Conservation (phyloP, 2,329 filamentous ascomycete species). For the Sordariomycetes sp. region DNA sequence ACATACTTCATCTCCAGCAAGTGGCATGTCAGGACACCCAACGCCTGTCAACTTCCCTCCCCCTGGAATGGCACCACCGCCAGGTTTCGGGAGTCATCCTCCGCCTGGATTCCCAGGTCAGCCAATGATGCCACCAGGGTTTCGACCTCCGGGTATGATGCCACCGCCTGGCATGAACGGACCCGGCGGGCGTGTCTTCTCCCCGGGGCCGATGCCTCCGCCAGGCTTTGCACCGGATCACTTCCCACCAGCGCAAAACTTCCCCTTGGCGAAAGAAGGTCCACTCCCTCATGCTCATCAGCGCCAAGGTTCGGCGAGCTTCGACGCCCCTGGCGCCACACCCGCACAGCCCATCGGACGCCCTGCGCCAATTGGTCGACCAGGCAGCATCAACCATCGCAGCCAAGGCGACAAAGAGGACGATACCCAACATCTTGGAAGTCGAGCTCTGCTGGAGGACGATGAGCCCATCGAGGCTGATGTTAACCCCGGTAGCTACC, state of each 20-base stretch:
- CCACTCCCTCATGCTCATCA: constrained; percentile 42
- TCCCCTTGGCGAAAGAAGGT: constrained; percentile 20
- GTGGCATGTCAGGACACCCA: constrained; percentile 18
- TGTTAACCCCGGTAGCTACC: constrained; percentile 19
- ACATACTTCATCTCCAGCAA: constrained; percentile 49
- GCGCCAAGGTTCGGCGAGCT: constrained; percentile 64
- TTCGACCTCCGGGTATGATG: constrained; percentile 33
- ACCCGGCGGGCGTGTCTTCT: constrained; percentile 32
- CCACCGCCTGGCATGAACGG: constrained; percentile 42
- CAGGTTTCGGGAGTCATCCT: constrained; percentile 40
- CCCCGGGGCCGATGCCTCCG: constrained; percentile 24
- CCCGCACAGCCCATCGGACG: constrained; percentile 67
- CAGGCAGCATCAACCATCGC: constrained; percentile 59
- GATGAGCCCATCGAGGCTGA: constrained; percentile 42
- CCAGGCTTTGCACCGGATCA: constrained; percentile 25
- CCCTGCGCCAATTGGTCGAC: constrained; percentile 80
- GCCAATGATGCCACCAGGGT: constrained; percentile 34
- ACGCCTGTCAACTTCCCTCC: constrained; percentile 44
- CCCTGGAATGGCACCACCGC: constrained; percentile 41
- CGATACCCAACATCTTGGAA: constrained; percentile 74
- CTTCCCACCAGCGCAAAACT: constrained; percentile 19
- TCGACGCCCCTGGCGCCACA: constrained; percentile 43
- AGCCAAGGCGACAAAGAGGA: constrained; percentile 52
- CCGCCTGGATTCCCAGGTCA: constrained; percentile 43
- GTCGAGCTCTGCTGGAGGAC: constrained; percentile 78